phyloP scores from a whole-genome alignment of 768 basidiomycete genomes.

The Lepiota subincarnata region DNA sequence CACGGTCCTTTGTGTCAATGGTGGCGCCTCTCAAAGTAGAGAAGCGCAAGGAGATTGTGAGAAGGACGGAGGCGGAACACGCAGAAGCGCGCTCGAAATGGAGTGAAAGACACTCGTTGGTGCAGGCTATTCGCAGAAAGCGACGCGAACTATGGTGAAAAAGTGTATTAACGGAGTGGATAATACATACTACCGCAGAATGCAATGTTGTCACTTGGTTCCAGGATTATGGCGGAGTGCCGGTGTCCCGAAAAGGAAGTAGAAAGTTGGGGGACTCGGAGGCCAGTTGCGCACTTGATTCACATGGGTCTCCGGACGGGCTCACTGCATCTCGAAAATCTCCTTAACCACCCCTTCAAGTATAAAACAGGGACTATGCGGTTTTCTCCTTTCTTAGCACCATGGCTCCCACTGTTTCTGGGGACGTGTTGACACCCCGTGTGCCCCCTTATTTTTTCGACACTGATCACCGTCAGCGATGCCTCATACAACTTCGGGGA shows the following conservation, averaged over 20 bases:
- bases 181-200: background rate
- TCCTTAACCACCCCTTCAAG: conserved; percentile 16
- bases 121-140: conserved; percentile 61
- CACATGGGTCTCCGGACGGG: conserved; percentile 24
- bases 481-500: conserved; percentile 53
- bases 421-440: conserved; percentile 16
- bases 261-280: conserved; percentile 19
- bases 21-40: conserved; percentile 59
- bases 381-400: conserved; percentile 3
- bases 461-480: conserved; percentile 53
- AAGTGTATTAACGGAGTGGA: background rate
- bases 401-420: conserved; percentile 9
- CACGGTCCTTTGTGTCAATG: conserved; percentile 59
- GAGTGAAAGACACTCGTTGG: conserved; percentile 65
- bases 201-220: background rate
- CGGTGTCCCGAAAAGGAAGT: conserved; percentile 27
- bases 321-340: conserved; percentile 13
- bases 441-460: conserved; percentile 46
- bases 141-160: conserved; percentile 70
- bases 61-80: conserved; percentile 43
- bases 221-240: conserved; percentile 33
- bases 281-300: conserved; percentile 16
- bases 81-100: conserved; percentile 49
- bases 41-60: conserved; percentile 39
- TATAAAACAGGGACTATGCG: conserved; percentile 21